Evolutionary conservation across 768 basidiomycete genomes (phyloP).

Genomic region (Galerina sulciceps): DNA sequence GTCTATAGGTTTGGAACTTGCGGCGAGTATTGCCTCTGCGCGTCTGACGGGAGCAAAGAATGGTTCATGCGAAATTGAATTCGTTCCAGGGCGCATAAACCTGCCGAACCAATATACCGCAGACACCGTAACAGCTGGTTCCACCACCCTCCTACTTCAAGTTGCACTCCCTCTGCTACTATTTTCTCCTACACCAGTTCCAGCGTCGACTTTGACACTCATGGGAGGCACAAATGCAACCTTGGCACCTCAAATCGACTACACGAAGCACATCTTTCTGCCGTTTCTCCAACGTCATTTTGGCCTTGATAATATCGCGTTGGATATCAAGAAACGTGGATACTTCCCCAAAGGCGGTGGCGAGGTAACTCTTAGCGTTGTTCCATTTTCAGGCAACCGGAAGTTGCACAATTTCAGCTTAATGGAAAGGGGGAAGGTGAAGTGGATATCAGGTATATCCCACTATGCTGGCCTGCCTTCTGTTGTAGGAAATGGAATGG

Average conservation of each 20-base stretch:
- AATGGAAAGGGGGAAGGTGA: slow-evolving; percentile 59
- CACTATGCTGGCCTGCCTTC: slow-evolving; percentile 71
- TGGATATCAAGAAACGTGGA: slow-evolving; percentile 61
- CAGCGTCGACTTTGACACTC: slow-evolving; percentile 54
- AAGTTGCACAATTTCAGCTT: slow-evolving; percentile 47
- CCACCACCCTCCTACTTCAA: slow-evolving; percentile 73
- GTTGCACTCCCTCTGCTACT: slow-evolving; percentile 71
- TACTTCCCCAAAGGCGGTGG: slow-evolving; percentile 81
- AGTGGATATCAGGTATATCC: slow-evolving; percentile 55
- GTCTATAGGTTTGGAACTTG: slow-evolving; percentile 66
- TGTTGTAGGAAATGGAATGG: slow-evolving; percentile 59
- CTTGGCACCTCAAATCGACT: slow-evolving; percentile 78
- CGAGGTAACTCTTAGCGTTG: slow-evolving; percentile 48
- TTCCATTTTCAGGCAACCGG: slow-evolving; percentile 45
- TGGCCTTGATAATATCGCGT: slow-evolving; percentile 40
- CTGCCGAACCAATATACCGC: slow-evolving; percentile 44
- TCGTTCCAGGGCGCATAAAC: slow-evolving; percentile 52
- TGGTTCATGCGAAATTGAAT: slow-evolving; percentile 58
- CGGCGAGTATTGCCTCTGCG: slow-evolving; percentile 62
- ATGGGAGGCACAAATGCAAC: slow-evolving; percentile 76
- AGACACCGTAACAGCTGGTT: slow-evolving; percentile 67
- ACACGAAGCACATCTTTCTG: slow-evolving; percentile 64
- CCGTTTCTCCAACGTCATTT: slow-evolving; percentile 71
- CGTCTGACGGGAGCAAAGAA: slow-evolving; percentile 56
- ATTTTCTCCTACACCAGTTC: slow-evolving; percentile 43